These are phyloP conservation scores for Stagonosporopsis rhizophila DNA, from an alignment of 2,329 filamentous ascomycete species.

Conservation along the genomic window DNA sequence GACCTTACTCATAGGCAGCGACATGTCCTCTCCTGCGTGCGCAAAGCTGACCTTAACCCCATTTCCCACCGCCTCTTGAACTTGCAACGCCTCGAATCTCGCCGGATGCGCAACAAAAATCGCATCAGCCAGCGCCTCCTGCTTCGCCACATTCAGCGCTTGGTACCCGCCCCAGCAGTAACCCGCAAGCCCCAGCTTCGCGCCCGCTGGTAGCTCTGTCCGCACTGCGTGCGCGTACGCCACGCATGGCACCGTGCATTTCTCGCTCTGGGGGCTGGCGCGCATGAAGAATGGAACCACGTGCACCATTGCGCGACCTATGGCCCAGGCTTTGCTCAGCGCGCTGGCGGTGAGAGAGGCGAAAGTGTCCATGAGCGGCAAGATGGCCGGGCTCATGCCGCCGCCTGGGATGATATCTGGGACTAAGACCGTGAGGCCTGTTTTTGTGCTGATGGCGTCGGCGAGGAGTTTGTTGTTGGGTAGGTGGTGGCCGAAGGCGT, in stretches of 20 bases:
- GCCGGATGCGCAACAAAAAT: slow-evolving; percentile 32
- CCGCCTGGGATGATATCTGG: slow-evolving; percentile 37
- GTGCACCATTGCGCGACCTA: slow-evolving; percentile 4
- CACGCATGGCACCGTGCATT: neutral
- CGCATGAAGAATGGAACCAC: slow-evolving; percentile 22
- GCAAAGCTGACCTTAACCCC: slow-evolving; percentile 20
- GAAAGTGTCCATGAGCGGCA: slow-evolving; percentile 20
- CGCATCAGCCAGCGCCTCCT: slow-evolving; percentile 12
- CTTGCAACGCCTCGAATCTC: slow-evolving; percentile 1
- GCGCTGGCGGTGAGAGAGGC: slow-evolving; percentile 4
- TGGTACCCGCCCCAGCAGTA: slow-evolving; percentile 38
- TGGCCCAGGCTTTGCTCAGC: neutral
- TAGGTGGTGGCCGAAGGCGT: slow-evolving; percentile 34
- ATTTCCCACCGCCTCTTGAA: neutral
- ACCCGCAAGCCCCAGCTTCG: slow-evolving; percentile 25
- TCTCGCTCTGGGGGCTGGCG: slow-evolving; percentile 9
- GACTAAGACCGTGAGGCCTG: slow-evolving; percentile 26
- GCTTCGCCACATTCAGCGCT: slow-evolving; percentile 6
- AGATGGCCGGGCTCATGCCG: slow-evolving; percentile 11
- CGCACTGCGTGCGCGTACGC: slow-evolving; percentile 19
- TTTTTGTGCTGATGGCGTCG: slow-evolving; percentile 28
- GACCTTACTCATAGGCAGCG: slow-evolving; percentile 20
- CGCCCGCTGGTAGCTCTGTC: slow-evolving; percentile 8
- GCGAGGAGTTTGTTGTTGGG: slow-evolving; percentile 37
- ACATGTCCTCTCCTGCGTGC: slow-evolving; percentile 27